Conservation (phyloP, 1,139 yeast genomes). For the Sugiyamaella pinicola region DNA sequence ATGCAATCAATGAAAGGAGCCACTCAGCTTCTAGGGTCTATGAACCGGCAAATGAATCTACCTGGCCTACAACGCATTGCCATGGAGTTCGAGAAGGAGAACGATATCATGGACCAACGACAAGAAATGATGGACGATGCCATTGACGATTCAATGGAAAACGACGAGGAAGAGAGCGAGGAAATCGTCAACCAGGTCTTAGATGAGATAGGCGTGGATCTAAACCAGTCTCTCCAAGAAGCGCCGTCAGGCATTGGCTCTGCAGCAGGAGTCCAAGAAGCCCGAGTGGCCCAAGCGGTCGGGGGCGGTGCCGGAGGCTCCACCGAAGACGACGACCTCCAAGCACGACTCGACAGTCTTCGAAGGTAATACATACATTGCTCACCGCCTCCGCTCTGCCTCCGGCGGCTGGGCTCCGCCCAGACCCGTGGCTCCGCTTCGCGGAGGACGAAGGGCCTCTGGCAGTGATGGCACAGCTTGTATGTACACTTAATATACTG, state of each 20-base stretch:
- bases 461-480: background rate
- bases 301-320: conserved; percentile 44
- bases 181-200: conserved; percentile 88
- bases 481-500: no score
- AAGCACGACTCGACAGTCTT: conserved; percentile 83
- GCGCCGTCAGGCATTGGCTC: conserved; percentile 58
- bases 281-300: conserved; percentile 55
- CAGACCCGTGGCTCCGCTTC: conserved; percentile 9
- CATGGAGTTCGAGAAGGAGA: conserved; percentile 92
- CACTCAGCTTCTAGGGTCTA: conserved; percentile 75
- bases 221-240: conserved; percentile 65
- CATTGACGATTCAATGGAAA: conserved; percentile 92
- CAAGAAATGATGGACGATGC: conserved; percentile 99
- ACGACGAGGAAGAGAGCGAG: conserved; percentile 83
- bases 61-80: conserved; percentile 89
- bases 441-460: conserved; percentile 1
- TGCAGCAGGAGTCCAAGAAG: conserved; percentile 40
- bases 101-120: conserved; percentile 96
- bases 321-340: conserved; percentile 75
- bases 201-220: conserved; percentile 93
- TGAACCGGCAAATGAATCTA: conserved; percentile 87
- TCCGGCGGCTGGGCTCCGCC: conserved; percentile 17
- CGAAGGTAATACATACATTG: conserved; percentile 50
- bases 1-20: conserved; percentile 94
- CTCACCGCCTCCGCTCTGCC: background rate